Evolutionary conservation across 345 rosid genomes (phyloP).

Genomic region (Abelmoschus esculentus): DNA sequence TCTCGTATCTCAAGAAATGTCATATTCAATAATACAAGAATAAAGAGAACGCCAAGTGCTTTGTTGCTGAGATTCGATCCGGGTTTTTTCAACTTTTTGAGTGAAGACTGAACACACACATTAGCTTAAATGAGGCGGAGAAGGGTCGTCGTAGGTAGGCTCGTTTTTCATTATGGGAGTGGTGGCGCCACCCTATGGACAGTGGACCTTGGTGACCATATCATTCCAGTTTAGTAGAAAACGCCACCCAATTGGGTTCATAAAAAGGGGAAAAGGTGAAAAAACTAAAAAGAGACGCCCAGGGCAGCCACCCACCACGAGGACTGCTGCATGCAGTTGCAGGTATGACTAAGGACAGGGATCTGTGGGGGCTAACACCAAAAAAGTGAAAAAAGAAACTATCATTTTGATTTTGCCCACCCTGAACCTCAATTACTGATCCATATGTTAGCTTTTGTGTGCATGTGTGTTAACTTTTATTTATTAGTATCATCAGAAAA

Average conservation of each 20-base stretch:
- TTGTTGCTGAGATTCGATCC: background rate
- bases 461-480: background rate
- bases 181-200: constrained; percentile 5
- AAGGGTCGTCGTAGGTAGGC: background rate
- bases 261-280: background rate
- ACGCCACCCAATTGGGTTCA: background rate
- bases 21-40: background rate
- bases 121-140: background rate
- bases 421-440: background rate
- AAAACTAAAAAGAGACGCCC: background rate
- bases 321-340: background rate
- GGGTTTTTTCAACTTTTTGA: background rate
- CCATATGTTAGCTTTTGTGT: background rate
- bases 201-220: background rate
- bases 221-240: background rate
- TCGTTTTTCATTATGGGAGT: background rate
- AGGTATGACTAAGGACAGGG: background rate
- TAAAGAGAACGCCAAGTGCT: background rate
- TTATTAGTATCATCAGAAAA: background rate
- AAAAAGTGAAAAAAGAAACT: background rate
- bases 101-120: background rate
- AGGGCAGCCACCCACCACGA: background rate
- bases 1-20: background rate
- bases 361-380: background rate
- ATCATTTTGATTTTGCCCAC: background rate